phyloP scores from a whole-genome alignment of 2,329 filamentous ascomycete species.

The Penicillium oxalicum region DNA sequence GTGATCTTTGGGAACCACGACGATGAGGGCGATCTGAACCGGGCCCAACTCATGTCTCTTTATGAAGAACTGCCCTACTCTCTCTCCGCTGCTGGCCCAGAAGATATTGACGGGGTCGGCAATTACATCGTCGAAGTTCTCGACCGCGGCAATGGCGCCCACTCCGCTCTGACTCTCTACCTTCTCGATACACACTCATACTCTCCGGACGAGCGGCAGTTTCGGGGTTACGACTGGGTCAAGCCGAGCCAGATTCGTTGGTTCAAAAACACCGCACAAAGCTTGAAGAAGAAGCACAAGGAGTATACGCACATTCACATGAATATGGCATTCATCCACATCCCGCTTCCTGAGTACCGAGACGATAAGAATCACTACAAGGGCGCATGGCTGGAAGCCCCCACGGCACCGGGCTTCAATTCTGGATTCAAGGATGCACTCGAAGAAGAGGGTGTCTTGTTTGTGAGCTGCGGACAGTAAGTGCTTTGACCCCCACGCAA shows the following conservation, averaged over 20 bases:
- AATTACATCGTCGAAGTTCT: constrained; percentile 93
- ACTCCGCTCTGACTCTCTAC: constrained; percentile 92
- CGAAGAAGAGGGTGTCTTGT: constrained; percentile 74
- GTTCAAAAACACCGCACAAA: constrained; percentile 74
- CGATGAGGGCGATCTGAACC: constrained; percentile 76
- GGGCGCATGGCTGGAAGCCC: constrained; percentile 72
- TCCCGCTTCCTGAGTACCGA: constrained; percentile 84
- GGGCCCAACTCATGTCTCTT: constrained; percentile 74
- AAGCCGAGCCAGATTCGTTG: constrained; percentile 91
- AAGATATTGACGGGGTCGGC: constrained; percentile 79
- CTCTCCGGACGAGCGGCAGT: constrained; percentile 80
- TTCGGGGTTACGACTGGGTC: constrained; percentile 94
- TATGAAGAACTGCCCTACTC: constrained; percentile 85
- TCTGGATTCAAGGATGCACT: constrained; percentile 88
- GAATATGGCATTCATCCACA: constrained; percentile 96
- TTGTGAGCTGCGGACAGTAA: constrained; percentile 87
- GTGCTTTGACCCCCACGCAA: constrained; percentile 29
- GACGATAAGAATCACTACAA: constrained; percentile 54
- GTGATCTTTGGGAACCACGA: constrained; percentile 98
- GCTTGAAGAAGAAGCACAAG: constrained; percentile 68
- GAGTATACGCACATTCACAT: constrained; percentile 90
- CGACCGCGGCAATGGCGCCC: constrained; percentile 68
- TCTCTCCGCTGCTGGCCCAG: constrained; percentile 74
- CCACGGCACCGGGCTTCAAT: constrained; percentile 85
- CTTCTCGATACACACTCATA: constrained; percentile 90